A percentile compares a stretch with the other conserved stretches of the same genome.
These are phyloP conservation scores for Codiaeum variegatum DNA, from an alignment of 441 rosid genomes.

Conservation along the genomic window DNA sequence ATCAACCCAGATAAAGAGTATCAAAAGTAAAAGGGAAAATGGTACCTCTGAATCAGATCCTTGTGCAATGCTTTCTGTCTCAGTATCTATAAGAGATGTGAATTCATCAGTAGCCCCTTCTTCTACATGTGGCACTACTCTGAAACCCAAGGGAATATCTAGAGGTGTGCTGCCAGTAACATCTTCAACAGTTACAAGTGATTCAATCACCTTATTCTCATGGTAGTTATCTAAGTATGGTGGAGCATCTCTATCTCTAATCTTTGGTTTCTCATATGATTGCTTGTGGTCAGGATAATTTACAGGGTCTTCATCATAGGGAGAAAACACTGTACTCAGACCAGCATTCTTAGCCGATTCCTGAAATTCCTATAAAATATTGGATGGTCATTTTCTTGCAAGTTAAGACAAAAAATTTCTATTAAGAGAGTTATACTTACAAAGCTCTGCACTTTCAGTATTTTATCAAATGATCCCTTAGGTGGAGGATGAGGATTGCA, in stretches of 20 bases:
- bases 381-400: constrained; percentile 12
- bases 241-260: constrained; percentile 32
- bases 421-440: constrained; percentile 36
- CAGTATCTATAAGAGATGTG: constrained; percentile 30
- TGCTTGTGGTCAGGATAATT: constrained; percentile 25
- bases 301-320: constrained; percentile 27
- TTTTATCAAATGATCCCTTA: constrained; percentile 25
- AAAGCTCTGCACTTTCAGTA: constrained; percentile 23
- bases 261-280: constrained; percentile 15
- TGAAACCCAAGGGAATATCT: constrained; percentile 37
- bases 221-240: constrained; percentile 28
- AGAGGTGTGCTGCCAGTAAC: constrained; percentile 46
- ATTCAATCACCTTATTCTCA: constrained; percentile 23
- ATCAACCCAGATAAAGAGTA: constrained; percentile 6
- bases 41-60: constrained; percentile 51
- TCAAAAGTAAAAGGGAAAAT: constrained; percentile 8
- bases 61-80: constrained; percentile 30
- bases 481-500: constrained; percentile 22
- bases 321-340: constrained; percentile 27
- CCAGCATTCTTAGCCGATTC: constrained; percentile 27
- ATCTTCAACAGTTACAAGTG: constrained; percentile 55
- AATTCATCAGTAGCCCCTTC: constrained; percentile 37
- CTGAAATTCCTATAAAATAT: constrained; percentile 29
- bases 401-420: not conserved
- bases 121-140: constrained; percentile 43